Evolutionary conservation across 257 asterid genomes (phyloP).

Genomic region (Nicotiana sylvestris): DNA sequence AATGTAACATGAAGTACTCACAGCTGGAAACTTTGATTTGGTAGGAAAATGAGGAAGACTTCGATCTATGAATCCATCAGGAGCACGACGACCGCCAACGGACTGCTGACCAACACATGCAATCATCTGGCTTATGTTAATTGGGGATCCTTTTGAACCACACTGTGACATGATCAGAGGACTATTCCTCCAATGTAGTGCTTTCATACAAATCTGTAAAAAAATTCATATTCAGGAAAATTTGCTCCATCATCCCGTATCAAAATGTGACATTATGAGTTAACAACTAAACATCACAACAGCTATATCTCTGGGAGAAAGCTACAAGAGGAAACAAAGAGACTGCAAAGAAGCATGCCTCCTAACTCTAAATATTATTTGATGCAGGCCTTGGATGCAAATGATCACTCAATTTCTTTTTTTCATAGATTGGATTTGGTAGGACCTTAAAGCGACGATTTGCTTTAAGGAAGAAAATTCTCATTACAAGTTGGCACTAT

Average conservation of each 20-base stretch:
- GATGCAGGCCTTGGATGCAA: not conserved
- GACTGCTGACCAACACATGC: conserved; percentile 97
- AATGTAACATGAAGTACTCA: conserved; percentile 25
- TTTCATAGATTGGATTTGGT: not conserved
- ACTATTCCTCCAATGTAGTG: conserved; percentile 90
- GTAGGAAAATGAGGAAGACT: conserved; percentile 89
- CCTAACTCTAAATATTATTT: not conserved
- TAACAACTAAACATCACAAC: not conserved
- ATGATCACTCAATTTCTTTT: not conserved
- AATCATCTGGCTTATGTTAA: conserved; percentile 95
- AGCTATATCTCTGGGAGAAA: conserved; percentile 2
- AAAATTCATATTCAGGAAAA: not conserved
- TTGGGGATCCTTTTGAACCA: conserved; percentile 98
- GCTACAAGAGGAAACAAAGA: not conserved
- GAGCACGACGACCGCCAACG: conserved; percentile 96
- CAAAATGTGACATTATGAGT: not conserved
- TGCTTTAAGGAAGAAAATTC: not conserved
- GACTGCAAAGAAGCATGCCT: not conserved
- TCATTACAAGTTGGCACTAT: not conserved
- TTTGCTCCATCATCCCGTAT: not conserved
- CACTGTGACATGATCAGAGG: conserved; percentile 95
- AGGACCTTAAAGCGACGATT: not conserved
- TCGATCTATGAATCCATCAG: conserved; percentile 91
- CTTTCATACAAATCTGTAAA: conserved; percentile 70
- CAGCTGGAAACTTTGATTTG: conserved; percentile 85